phyloP scores from a whole-genome alignment of 805 yeast genomes.

The Candida corydali region DNA sequence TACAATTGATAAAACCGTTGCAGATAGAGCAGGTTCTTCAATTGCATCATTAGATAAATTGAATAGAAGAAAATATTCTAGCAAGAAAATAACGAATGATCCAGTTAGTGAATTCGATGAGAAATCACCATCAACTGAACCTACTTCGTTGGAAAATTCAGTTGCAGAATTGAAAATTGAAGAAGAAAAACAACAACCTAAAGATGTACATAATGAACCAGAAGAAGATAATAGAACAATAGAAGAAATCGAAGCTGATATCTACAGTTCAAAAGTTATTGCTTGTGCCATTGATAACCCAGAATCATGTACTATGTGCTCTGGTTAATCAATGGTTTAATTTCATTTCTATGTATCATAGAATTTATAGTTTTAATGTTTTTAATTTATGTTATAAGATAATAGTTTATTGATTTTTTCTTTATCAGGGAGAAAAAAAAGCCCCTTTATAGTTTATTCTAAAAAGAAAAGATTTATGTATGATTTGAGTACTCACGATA shows the following conservation, averaged over 20 bases:
- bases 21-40: slow-evolving; percentile 34
- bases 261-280: slow-evolving; percentile 86
- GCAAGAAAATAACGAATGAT: slow-evolving; percentile 11
- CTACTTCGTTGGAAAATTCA: slow-evolving; percentile 43
- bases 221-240: slow-evolving; percentile 14
- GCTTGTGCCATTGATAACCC: slow-evolving; percentile 98
- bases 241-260: slow-evolving; percentile 58
- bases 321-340: slow-evolving; percentile 54
- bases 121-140: slow-evolving; percentile 33
- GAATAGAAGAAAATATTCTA: slow-evolving; percentile 34
- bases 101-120: slow-evolving; percentile 22
- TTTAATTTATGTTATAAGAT: slow-evolving; percentile 5
- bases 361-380: not conserved
- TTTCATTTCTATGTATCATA: slow-evolving; percentile 4
- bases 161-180: slow-evolving; percentile 41
- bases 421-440: too few species aligned
- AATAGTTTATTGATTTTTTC: too few species aligned
- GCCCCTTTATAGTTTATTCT: too few species aligned
- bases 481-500: too few species aligned
- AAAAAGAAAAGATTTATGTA: too few species aligned
- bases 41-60: slow-evolving; percentile 35
- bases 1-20: slow-evolving; percentile 45
- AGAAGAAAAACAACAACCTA: slow-evolving; percentile 11
- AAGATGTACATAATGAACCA: slow-evolving; percentile 12
- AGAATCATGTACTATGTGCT: slow-evolving; percentile 98